A percentile compares a stretch with the other conserved stretches of the same genome.
phyloP scores from a whole-genome alignment of 1,284 basidiomycete species.

The Phaffia rhodozyma region DNA sequence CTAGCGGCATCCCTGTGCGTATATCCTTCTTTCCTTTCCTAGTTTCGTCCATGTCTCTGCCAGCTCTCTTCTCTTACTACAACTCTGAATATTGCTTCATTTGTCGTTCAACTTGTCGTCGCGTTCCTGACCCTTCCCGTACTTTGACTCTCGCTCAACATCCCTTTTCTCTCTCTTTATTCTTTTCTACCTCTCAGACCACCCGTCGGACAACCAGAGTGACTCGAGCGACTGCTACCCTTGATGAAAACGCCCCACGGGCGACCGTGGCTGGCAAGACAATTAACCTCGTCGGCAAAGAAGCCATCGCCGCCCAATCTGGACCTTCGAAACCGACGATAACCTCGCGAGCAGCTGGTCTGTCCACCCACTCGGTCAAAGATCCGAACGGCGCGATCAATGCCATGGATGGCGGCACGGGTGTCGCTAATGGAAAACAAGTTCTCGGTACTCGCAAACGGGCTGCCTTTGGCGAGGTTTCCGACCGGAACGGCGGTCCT shows the following conservation, averaged over 20 bases:
- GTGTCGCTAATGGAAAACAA: slow-evolving; percentile 4
- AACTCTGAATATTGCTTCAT: background rate
- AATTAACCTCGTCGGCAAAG: background rate
- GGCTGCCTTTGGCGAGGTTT: slow-evolving; percentile 33
- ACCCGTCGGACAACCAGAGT: slow-evolving; percentile 1
- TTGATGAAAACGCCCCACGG: background rate
- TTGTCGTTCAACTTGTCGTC: background rate
- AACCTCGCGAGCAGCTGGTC: slow-evolving; percentile 2
- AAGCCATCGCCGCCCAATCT: background rate
- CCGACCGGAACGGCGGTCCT: slow-evolving; percentile 24
- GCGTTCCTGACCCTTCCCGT: background rate
- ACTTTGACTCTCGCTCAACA: background rate
- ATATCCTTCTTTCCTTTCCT: too few species aligned
- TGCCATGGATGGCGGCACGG: slow-evolving; percentile 9
- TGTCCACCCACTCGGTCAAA: background rate
- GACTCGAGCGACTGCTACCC: background rate
- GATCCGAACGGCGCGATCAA: slow-evolving; percentile 12
- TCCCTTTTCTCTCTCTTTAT: background rate
- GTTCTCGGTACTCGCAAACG: slow-evolving; percentile 21
- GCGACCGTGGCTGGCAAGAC: background rate
- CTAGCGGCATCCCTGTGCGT: slow-evolving; percentile 27
- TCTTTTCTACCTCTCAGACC: background rate
- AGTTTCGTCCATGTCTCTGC: too few species aligned
- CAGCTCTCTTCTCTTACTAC: background rate
- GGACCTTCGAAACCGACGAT: background rate